phyloP scores from a whole-genome alignment of 257 asterid species.

The Orobanche coerulescens region DNA sequence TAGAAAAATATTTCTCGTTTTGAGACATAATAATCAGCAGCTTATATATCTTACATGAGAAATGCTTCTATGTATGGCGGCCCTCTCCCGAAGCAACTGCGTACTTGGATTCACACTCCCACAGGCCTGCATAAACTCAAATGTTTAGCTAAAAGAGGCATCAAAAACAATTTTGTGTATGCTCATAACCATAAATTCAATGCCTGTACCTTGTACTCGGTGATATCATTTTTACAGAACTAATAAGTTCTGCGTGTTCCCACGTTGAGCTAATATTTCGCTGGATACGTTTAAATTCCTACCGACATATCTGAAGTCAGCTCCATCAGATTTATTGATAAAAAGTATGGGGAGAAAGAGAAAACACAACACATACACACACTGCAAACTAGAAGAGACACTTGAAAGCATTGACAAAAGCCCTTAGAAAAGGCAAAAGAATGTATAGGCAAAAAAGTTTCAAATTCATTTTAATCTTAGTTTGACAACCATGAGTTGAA shows the following conservation, averaged over 20 bases:
- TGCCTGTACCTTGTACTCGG: constrained; percentile 75
- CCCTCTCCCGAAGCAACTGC: constrained; percentile 87
- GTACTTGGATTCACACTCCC: constrained; percentile 75
- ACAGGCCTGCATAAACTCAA: constrained; percentile 57
- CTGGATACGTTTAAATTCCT: constrained; percentile 93
- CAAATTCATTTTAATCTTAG: not conserved
- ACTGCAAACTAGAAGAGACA: not conserved
- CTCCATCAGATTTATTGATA: constrained; percentile 7
- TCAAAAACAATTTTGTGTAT: constrained; percentile 12
- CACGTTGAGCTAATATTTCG: constrained; percentile 82
- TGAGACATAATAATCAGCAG: not conserved
- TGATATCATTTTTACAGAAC: constrained; percentile 93
- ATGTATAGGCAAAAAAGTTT: not conserved
- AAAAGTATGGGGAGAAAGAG: not conserved
- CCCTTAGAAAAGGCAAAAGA: constrained; percentile 4
- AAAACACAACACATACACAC: not conserved
- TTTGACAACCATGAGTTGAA: not conserved
- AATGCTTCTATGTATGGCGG: constrained; percentile 90
- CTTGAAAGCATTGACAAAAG: constrained; percentile 9
- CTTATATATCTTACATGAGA: constrained; percentile 58
- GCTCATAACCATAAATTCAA: not conserved
- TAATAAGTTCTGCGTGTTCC: constrained; percentile 97
- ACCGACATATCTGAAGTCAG: constrained; percentile 22
- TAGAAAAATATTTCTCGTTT: not conserved
- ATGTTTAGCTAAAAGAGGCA: constrained; percentile 19